phyloP scores from a whole-genome alignment of 1,284 basidiomycete species.

The Cerioporus squamosus region DNA sequence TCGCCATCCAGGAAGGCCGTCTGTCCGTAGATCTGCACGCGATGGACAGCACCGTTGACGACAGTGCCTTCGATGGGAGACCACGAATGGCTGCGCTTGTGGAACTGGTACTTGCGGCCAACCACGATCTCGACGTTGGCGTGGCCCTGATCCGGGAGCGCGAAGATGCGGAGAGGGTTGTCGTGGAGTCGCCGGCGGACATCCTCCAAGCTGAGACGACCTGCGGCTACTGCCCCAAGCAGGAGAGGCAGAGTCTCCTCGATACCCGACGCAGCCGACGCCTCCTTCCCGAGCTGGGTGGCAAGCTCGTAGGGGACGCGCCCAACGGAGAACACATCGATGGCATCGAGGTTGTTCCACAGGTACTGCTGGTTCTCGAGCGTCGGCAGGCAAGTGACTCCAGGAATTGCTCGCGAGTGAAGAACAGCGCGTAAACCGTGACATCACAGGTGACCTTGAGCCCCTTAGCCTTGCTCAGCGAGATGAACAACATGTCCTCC shows the following conservation, averaged over 20 bases:
- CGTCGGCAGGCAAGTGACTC: slow-evolving; percentile 73
- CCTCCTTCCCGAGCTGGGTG: slow-evolving; percentile 65
- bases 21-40: slow-evolving; percentile 92
- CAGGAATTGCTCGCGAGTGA: slow-evolving; percentile 77
- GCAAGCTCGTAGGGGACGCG: slow-evolving; percentile 83
- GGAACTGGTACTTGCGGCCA: slow-evolving; percentile 74
- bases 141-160: slow-evolving; percentile 83
- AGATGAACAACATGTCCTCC: slow-evolving; percentile 92
- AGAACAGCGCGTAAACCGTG: slow-evolving; percentile 92
- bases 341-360: slow-evolving; percentile 85
- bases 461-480: slow-evolving; percentile 92
- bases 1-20: slow-evolving; percentile 93
- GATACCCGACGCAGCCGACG: slow-evolving; percentile 80
- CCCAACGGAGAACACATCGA: slow-evolving; percentile 95
- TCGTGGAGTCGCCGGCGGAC: slow-evolving; percentile 85
- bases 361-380: slow-evolving; percentile 82
- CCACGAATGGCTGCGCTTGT: slow-evolving; percentile 62
- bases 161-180: slow-evolving; percentile 93
- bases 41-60: slow-evolving; percentile 82
- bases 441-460: slow-evolving; percentile 98
- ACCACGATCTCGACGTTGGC: slow-evolving; percentile 95
- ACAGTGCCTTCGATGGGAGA: slow-evolving; percentile 79
- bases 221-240: slow-evolving; percentile 84
- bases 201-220: slow-evolving; percentile 83
- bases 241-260: slow-evolving; percentile 90